Evolutionary conservation across 2,329 filamentous ascomycete species (phyloP).

Genomic region (Aureobasidium musti): DNA sequence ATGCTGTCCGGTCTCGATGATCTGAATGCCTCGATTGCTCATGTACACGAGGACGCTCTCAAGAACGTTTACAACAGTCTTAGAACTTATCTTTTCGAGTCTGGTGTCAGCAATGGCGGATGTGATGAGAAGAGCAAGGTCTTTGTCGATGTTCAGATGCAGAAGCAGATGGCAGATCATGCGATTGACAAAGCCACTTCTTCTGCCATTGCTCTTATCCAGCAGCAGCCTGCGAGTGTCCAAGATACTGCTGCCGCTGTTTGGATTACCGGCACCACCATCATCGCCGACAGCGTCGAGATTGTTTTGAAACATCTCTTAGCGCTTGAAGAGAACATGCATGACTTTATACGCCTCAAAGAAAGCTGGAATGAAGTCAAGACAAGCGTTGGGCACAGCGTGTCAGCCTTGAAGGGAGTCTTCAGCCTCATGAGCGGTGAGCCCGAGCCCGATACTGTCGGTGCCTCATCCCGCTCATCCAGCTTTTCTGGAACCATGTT

Average conservation of each 20-base stretch:
- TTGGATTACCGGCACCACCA: constrained; percentile 49
- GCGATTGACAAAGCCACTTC: constrained; percentile 52
- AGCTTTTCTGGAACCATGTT: constrained; percentile 38
- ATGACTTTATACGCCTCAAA: constrained; percentile 52
- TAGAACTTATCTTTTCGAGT: constrained; percentile 38
- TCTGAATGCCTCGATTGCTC: constrained; percentile 50
- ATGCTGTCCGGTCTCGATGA: constrained; percentile 51
- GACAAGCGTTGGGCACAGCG: constrained; percentile 45
- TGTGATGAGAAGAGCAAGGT: constrained; percentile 40
- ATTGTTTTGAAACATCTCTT: constrained; percentile 47
- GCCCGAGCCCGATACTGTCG: constrained; percentile 23
- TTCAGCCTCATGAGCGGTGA: constrained; percentile 47
- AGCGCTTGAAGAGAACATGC: constrained; percentile 44
- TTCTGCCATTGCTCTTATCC: constrained; percentile 48
- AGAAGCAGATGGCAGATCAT: constrained; percentile 50
- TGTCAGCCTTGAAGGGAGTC: constrained; percentile 49
- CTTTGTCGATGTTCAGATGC: constrained; percentile 49
- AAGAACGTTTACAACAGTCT: constrained; percentile 49
- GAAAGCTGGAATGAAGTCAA: constrained; percentile 49
- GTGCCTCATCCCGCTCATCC: constrained; percentile 36
- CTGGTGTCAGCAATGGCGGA: constrained; percentile 35
- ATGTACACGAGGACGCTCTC: constrained; percentile 52
- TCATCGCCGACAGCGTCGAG: constrained; percentile 50
- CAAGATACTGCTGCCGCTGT: constrained; percentile 49
- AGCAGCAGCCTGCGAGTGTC: constrained; percentile 44